Conservation (phyloP, 106 monocot species). For the Chionographis japonica region DNA sequence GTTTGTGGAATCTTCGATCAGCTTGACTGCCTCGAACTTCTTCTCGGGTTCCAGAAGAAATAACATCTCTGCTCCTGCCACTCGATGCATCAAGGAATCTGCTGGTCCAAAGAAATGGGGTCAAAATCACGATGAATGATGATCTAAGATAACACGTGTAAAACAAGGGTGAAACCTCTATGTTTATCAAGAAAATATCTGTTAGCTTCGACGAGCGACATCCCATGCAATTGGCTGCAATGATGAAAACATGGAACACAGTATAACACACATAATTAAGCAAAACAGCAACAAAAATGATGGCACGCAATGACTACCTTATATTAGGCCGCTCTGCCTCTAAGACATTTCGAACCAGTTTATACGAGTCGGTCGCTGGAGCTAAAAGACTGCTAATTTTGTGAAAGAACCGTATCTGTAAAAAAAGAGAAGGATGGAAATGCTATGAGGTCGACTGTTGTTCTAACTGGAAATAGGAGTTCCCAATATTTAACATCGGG, state of each 20-base stretch:
- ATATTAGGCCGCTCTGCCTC: conserved; percentile 66
- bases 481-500: too few relatives aligned
- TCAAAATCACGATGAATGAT: background rate
- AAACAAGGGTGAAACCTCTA: conserved; percentile 42
- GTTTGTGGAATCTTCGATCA: conserved; percentile 73
- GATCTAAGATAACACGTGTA: background rate
- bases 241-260: background rate
- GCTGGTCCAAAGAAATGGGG: conserved; percentile 3
- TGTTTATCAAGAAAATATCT: conserved; percentile 65
- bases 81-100: conserved; percentile 95
- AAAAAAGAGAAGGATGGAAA: background rate
- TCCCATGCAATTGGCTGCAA: conserved; percentile 76
- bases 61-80: conserved; percentile 85
- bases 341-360: conserved; percentile 74
- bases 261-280: background rate
- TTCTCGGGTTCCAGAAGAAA: conserved; percentile 66
- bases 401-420: conserved; percentile 84
- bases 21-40: conserved; percentile 71
- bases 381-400: conserved; percentile 51
- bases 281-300: background rate
- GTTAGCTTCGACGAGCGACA: conserved; percentile 78
- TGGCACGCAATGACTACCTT: conserved; percentile 41
- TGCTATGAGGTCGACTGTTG: too few relatives aligned
- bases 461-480: too few relatives aligned
- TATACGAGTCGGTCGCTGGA: conserved; percentile 71